Evolutionary conservation across 2,329 filamentous ascomycete species (phyloP).

Genomic region (Neurospora sp.): DNA sequence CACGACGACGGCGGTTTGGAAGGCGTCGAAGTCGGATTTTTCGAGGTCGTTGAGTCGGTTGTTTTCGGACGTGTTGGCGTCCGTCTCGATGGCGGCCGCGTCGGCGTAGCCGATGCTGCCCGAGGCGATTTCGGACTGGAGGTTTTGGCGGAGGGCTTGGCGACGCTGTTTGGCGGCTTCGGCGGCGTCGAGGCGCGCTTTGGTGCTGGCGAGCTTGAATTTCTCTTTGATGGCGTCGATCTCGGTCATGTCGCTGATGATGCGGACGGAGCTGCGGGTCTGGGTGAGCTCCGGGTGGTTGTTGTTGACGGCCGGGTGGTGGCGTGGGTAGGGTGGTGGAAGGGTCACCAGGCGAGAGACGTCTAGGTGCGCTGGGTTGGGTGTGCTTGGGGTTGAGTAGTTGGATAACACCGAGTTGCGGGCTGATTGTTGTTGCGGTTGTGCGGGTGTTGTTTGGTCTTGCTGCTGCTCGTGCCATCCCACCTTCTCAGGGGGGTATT

Average conservation of each 20-base stretch:
- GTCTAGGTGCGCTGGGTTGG: conserved; percentile 55
- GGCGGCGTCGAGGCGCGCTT: conserved; percentile 46
- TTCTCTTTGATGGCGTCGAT: conserved; percentile 58
- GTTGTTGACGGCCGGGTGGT: conserved; percentile 93
- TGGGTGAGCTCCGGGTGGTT: conserved; percentile 81
- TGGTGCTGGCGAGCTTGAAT: conserved; percentile 46
- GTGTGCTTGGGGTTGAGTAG: conserved; percentile 36
- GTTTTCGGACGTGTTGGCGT: conserved; percentile 61
- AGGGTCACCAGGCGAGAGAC: conserved; percentile 87
- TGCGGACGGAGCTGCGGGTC: conserved; percentile 65
- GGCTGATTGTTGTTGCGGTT: conserved; percentile 9
- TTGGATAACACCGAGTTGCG: conserved; percentile 32
- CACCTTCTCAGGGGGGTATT: conserved; percentile 47
- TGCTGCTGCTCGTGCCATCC: conserved; percentile 38
- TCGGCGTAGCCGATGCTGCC: conserved; percentile 76
- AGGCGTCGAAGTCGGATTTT: conserved; percentile 74
- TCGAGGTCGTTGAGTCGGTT: conserved; percentile 61
- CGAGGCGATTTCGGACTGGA: conserved; percentile 68
- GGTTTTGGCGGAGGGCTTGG: conserved; percentile 57
- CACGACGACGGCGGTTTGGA: conserved; percentile 73
- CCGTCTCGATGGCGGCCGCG: conserved; percentile 70
- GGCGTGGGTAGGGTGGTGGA: conserved; percentile 86
- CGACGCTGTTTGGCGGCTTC: conserved; percentile 42
- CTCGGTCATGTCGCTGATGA: conserved; percentile 64
- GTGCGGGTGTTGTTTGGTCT: conserved; percentile 35